phyloP scores from a whole-genome alignment of 164 flowering plant genomes.

The Magnolia kwangsiensis region DNA sequence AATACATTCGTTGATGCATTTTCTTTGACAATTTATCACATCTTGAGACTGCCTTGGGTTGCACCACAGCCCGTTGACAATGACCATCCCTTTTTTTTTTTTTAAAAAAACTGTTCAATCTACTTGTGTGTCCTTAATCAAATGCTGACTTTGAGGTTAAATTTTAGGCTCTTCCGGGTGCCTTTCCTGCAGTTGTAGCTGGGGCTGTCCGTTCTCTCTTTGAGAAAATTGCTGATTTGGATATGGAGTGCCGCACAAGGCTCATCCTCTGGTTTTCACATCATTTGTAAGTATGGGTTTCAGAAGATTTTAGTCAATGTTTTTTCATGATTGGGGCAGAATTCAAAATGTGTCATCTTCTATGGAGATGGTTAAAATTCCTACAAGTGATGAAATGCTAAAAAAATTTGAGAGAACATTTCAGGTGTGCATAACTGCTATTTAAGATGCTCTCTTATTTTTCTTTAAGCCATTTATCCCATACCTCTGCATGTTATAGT shows the following conservation, averaged over 20 bases:
- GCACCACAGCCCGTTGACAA: too few species aligned
- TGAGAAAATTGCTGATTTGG: conserved; percentile 86
- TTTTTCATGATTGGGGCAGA: background rate
- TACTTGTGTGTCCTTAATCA: background rate
- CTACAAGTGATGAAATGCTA: background rate
- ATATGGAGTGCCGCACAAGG: conserved; percentile 93
- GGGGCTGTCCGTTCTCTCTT: conserved; percentile 97
- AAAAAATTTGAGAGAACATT: background rate
- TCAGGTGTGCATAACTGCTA: background rate
- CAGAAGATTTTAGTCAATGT: background rate
- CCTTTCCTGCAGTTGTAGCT: conserved; percentile 95
- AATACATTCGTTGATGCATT: too few species aligned
- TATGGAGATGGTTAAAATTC: background rate
- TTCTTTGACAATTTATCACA: too few species aligned
- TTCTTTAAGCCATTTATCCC: too few species aligned
- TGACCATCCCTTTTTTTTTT: too few species aligned
- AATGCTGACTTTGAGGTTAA: conserved; percentile 7
- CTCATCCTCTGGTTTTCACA: conserved; percentile 99
- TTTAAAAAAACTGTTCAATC: too few species aligned
- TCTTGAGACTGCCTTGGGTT: too few species aligned
- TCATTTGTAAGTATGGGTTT: conserved; percentile 68
- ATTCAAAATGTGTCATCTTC: background rate
- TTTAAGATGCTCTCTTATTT: background rate
- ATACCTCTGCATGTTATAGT: background rate
- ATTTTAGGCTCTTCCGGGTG: conserved; percentile 97